Percentiles rank a stretch among this genome's conserved stretches.
phyloP scores from a whole-genome alignment of 1,284 basidiomycete species.

The Inonotus hispidus region DNA sequence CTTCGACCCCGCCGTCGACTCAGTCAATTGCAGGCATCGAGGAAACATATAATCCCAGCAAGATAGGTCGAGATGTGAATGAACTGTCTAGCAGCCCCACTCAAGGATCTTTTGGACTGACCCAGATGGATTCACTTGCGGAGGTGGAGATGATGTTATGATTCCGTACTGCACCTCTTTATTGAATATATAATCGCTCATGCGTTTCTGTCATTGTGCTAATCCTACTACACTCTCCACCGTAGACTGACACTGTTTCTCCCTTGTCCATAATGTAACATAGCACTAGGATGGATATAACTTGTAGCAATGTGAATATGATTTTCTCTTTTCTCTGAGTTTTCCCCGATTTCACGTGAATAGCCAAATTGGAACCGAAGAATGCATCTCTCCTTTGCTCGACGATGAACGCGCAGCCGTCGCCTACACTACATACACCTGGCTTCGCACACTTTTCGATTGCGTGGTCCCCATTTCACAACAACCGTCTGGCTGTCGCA shows the following conservation, averaged over 20 bases:
- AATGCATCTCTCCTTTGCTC: background rate
- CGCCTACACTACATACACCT: constrained; percentile 54
- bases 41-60: background rate
- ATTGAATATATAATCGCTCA: background rate
- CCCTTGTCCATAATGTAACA: background rate
- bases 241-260: background rate
- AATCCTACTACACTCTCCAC: background rate
- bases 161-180: background rate
- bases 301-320: background rate
- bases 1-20: background rate
- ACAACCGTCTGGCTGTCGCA: constrained; percentile 75
- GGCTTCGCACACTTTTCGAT: constrained; percentile 86
- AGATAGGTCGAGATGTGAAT: background rate
- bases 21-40: background rate
- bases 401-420: constrained; percentile 21
- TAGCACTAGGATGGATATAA: background rate
- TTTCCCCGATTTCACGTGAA: background rate
- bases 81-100: background rate
- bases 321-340: background rate
- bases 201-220: background rate
- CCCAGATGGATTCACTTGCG: background rate
- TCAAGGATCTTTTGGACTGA: background rate
- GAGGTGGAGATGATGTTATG: background rate
- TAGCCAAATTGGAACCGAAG: background rate
- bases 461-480: constrained; percentile 92